These are phyloP conservation scores for Citeromyces nyonsensis DNA, from an alignment of 805 yeast species.

Conservation along the genomic window DNA sequence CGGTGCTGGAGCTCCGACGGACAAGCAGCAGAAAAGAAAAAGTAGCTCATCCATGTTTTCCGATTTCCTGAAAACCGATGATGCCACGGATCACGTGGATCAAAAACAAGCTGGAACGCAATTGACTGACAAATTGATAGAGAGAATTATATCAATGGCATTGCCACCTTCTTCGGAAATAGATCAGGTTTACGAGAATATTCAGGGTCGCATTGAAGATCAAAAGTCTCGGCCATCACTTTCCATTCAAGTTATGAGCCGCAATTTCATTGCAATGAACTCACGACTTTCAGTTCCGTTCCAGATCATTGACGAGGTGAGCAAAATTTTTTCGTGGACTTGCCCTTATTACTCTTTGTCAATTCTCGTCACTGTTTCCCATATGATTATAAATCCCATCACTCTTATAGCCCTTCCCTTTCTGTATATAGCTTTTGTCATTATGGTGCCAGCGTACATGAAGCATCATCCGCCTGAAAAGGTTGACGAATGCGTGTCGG, in stretches of 20 bases:
- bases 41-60: conserved; percentile 3
- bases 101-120: conserved; percentile 6
- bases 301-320: conserved; percentile 38
- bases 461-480: conserved; percentile 48
- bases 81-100: background rate
- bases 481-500: conserved; percentile 8
- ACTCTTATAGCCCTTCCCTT: conserved; percentile 38
- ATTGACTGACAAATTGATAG: conserved; percentile 58
- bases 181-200: conserved; percentile 19
- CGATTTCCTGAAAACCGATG: background rate
- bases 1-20: conserved; percentile 4
- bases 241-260: conserved; percentile 55
- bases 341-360: conserved; percentile 49
- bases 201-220: conserved; percentile 38
- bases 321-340: conserved; percentile 46
- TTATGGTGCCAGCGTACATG: conserved; percentile 56
- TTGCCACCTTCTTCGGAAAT: conserved; percentile 45
- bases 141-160: conserved; percentile 55
- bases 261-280: conserved; percentile 45
- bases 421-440: conserved; percentile 30
- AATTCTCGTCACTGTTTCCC: conserved; percentile 20
- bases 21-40: conserved; percentile 1
- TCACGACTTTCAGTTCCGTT: conserved; percentile 50
- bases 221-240: conserved; percentile 55
- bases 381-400: conserved; percentile 43